Evolutionary conservation across 352 stramenopile genomes (phyloP).

Genomic region (Blastocystis sp.): DNA sequence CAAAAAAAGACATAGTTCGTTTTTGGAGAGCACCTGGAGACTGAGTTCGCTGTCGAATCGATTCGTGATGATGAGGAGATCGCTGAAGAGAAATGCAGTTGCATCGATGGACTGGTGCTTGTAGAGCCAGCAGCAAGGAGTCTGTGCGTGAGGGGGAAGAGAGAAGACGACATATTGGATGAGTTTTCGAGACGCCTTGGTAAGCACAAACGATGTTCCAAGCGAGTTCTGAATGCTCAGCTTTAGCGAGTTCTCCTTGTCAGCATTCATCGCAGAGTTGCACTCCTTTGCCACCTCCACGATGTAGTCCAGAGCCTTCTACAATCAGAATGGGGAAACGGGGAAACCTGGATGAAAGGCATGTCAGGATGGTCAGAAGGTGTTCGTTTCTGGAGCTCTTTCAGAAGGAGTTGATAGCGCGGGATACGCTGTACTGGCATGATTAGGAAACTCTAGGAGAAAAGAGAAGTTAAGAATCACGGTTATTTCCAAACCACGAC

Average conservation of each 20-base stretch:
- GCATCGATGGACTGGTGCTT: neutral
- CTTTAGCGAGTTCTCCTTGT: conserved; percentile 26
- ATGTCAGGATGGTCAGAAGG: conserved; percentile 69
- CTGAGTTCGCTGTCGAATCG: conserved; percentile 33
- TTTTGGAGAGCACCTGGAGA: conserved; percentile 17
- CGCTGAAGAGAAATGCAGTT: conserved; percentile 36
- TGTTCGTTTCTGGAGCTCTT: conserved; percentile 72
- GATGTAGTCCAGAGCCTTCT: conserved; percentile 29
- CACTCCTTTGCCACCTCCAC: conserved; percentile 27
- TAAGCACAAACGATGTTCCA: conserved; percentile 2
- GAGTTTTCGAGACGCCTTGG: conserved; percentile 38
- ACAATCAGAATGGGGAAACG: neutral
- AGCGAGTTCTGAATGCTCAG: conserved; percentile 56
- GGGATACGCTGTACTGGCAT: conserved; percentile 83
- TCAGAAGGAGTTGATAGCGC: conserved; percentile 78
- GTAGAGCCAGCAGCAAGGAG: neutral
- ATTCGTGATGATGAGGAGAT: conserved; percentile 36
- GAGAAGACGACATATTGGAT: neutral
- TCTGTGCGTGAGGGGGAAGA: neutral
- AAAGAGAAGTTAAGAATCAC: neutral
- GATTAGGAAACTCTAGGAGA: conserved; percentile 70
- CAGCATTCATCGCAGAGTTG: conserved; percentile 25
- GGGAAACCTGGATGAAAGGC: neutral
- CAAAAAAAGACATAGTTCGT: neutral
- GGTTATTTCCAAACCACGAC: conserved; percentile 57